Evolutionary conservation across 139 green algal species (phyloP), one percentile per base, ranked within the genome.

Genomic region (Limnomonas spitsbergensis): DNA sequence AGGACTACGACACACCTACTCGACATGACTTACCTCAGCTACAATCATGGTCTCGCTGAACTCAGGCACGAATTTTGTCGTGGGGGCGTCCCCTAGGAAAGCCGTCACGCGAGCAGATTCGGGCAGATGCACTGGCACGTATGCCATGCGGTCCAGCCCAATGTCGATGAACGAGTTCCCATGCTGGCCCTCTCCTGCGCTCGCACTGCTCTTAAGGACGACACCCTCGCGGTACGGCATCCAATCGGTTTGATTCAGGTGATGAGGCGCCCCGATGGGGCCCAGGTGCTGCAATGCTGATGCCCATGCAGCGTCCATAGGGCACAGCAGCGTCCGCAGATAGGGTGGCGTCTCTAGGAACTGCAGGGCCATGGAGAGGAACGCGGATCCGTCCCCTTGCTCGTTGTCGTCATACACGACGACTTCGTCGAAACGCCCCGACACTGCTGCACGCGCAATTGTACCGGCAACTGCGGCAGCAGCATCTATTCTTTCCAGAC

Each of bases 301-400:
- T 20, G 9, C 9, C 61, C 27, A 37, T 36, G 61, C 29, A 20
- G 61, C 27, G 9, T 39, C 27, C 29, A 72, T 7, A 7, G 61
- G 61, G 29, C 61, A 72, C 61, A 72, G 29, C 26, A 37, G 9
- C 9, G 61, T 39, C 39, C 92, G 88, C 24, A 97, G 78, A 81
- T 97, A 96, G 76, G 94, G 93, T 2, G 93, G 93, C 1, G 93
- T 97, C 85, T 97, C 93, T 82, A 95, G 84, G 73, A 89, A 96
- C 85, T 97, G 92, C 76, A 94, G 78, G 4, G 96, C 77, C 4
- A 91, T 84, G 0, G 61, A 34, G 9, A 39, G 29, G 47, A 61
- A 61, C 24, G 61, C 6, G 61, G 27, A 37, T 72, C 9, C 29
- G 26, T 34, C 61, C 24, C 29, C 27, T 20, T 20, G 61, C 29